Percentiles rank a stretch among this genome's conserved stretches.
phyloP scores from a whole-genome alignment of 2,329 filamentous ascomycete species.

The Cladosporium sphaerospermum region DNA sequence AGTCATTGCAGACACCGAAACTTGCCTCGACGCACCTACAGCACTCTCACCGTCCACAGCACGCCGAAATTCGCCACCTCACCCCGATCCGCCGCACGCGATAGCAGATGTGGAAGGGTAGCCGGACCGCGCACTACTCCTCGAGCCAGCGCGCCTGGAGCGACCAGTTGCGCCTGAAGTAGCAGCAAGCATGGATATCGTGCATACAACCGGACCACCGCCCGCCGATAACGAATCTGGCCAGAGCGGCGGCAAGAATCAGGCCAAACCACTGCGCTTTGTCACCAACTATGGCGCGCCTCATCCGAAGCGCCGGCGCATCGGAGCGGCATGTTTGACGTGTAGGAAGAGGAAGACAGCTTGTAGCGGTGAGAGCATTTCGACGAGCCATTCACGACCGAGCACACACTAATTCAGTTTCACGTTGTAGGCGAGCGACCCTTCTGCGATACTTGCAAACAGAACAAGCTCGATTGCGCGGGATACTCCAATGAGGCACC shows the following conservation, averaged over 20 bases:
- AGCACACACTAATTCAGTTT: background rate
- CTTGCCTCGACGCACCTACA: too few species aligned
- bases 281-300: conserved; percentile 78
- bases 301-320: conserved; percentile 69
- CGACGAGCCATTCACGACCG: background rate
- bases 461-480: conserved; percentile 44
- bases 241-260: background rate
- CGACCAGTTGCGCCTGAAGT: conserved; percentile 10
- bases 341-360: conserved; percentile 46
- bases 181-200: conserved; percentile 9
- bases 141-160: conserved; percentile 10
- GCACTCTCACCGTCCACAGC: background rate
- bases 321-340: conserved; percentile 61
- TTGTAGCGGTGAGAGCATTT: conserved; percentile 24
- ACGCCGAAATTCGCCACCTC: background rate
- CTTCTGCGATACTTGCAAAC: conserved; percentile 40
- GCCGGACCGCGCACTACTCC: conserved; percentile 5
- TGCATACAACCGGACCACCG: conserved; percentile 1
- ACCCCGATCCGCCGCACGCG: conserved; percentile 4
- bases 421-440: conserved; percentile 36
- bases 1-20: background rate
- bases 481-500: conserved; percentile 34
- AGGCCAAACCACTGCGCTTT: conserved; percentile 48
- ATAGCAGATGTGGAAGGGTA: conserved; percentile 11
- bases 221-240: background rate